phyloP scores from a whole-genome alignment of 2,329 filamentous ascomycete species.

The Colletotrichum trifolii region DNA sequence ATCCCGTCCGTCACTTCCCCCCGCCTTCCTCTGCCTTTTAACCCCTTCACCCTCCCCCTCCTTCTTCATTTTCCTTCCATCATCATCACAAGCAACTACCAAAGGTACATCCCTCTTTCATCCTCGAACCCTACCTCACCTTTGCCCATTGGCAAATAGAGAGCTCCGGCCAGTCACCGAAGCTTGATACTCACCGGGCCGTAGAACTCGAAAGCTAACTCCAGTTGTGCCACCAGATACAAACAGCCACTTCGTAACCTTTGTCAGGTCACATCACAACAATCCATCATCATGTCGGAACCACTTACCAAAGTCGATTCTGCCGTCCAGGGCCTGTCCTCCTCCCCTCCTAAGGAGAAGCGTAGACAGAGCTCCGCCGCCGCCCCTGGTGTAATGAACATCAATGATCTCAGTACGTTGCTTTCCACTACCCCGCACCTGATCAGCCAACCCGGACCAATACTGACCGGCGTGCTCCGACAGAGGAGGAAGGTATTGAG shows the following conservation, averaged over 20 bases:
- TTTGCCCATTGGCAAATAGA: conserved; percentile 3
- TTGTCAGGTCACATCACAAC: conserved; percentile 23
- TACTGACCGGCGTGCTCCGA: conserved; percentile 9
- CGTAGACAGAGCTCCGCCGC: conserved; percentile 79
- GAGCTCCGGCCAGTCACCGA: conserved; percentile 3
- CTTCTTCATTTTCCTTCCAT: conserved; percentile 16
- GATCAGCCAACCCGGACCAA: no score
- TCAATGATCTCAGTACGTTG: conserved; percentile 85
- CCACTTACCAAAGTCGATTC: conserved; percentile 91
- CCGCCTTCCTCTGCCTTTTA: conserved; percentile 27
- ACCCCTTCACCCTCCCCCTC: conserved; percentile 29
- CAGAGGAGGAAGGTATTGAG: conserved; percentile 79
- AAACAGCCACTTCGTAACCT: conserved; percentile 13
- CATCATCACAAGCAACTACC: conserved; percentile 20
- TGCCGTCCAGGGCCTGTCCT: conserved; percentile 82
- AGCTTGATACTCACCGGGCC: conserved; percentile 9
- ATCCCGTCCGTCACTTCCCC: conserved; percentile 17
- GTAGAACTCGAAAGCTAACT: conserved; percentile 17
- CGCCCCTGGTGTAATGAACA: conserved; percentile 80
- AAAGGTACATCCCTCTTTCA: conserved; percentile 20
- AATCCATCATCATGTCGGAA: conserved; percentile 52
- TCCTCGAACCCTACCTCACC: neutral
- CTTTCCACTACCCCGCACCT: conserved; percentile 18
- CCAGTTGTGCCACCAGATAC: conserved; percentile 1
- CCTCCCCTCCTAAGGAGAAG: conserved; percentile 75